phyloP scores from a whole-genome alignment of 1,139 yeast genomes.

The Citeromyces hawaiiensis region DNA sequence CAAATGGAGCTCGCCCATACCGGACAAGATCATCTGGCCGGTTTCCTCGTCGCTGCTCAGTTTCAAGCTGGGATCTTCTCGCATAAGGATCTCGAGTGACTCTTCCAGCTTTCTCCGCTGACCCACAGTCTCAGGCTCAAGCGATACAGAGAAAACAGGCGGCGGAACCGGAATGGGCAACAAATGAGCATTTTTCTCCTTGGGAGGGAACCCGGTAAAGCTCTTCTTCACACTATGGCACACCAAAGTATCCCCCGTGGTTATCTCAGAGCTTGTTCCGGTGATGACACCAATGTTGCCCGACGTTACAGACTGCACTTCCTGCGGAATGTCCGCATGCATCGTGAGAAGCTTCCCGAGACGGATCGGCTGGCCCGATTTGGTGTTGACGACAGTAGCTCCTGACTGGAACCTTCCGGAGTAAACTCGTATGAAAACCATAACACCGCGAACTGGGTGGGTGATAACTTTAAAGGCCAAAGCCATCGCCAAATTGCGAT shows the following conservation, averaged over 20 bases:
- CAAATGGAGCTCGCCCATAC: conserved; percentile 93
- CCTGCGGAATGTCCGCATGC: conserved; percentile 83
- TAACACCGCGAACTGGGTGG: conserved; percentile 70
- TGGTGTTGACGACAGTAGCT: conserved; percentile 49
- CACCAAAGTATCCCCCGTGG: conserved; percentile 80
- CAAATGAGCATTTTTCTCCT: conserved; percentile 36
- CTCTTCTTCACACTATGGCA: conserved; percentile 15
- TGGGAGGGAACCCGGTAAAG: conserved; percentile 9
- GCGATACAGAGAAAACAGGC: conserved; percentile 78
- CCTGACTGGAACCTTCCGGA: conserved; percentile 62
- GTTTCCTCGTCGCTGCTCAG: conserved; percentile 66
- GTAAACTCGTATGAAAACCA: conserved; percentile 83
- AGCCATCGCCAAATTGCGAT: conserved; percentile 55
- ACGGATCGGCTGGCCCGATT: conserved; percentile 54
- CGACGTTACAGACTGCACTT: conserved; percentile 42
- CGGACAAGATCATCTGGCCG: conserved; percentile 79
- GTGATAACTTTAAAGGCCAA: conserved; percentile 85
- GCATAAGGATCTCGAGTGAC: conserved; percentile 47
- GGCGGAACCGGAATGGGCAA: conserved; percentile 82
- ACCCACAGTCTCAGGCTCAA: conserved; percentile 77
- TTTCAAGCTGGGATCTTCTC: conserved; percentile 77
- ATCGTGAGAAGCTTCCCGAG: conserved; percentile 61
- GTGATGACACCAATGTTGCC: conserved; percentile 90
- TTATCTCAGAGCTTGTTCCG: conserved; percentile 55
- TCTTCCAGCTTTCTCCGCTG: conserved; percentile 43